Conservation (phyloP, 2,329 filamentous ascomycete genomes). For the Paracamarosporium sp. region DNA sequence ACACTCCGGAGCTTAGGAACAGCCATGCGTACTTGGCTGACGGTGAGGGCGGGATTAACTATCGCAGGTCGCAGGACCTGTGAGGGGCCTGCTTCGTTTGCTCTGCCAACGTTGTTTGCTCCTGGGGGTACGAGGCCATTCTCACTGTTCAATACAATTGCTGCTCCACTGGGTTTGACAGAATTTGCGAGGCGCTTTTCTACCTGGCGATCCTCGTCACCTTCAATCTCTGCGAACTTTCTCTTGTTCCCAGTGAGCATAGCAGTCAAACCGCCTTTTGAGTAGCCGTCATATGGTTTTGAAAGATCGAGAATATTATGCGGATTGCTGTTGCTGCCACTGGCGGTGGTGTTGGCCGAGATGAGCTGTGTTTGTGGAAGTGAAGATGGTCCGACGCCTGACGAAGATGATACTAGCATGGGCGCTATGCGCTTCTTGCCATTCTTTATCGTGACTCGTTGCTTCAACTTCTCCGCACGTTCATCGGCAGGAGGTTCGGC, state of each 20-base stretch:
- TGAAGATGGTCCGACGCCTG: constrained; percentile 84
- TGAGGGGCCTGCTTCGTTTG: constrained; percentile 62
- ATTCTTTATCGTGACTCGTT: constrained; percentile 92
- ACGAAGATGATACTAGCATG: constrained; percentile 83
- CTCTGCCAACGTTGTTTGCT: constrained; percentile 52
- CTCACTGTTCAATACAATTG: constrained; percentile 76
- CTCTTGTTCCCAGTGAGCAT: constrained; percentile 94
- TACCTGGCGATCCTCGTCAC: constrained; percentile 72
- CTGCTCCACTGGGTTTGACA: constrained; percentile 70
- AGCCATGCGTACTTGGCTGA: constrained; percentile 84
- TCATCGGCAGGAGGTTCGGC: constrained; percentile 54
- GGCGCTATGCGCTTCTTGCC: constrained; percentile 96
- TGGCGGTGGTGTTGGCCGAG: constrained; percentile 70
- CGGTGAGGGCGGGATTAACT: constrained; percentile 78
- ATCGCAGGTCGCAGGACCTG: constrained; percentile 89
- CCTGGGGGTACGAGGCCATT: constrained; percentile 80
- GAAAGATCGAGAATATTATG: constrained; percentile 87
- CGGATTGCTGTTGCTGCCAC: constrained; percentile 72
- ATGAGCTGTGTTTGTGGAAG: constrained; percentile 88
- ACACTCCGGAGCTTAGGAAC: constrained; percentile 85
- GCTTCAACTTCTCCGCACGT: constrained; percentile 77
- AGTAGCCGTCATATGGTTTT: constrained; percentile 91
- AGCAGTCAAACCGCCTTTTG: constrained; percentile 83
- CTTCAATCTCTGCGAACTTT: constrained; percentile 75
- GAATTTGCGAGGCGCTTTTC: constrained; percentile 66